Evolutionary conservation across 2,329 filamentous ascomycete species (phyloP).

Genomic region (Bipolaris oryzae): DNA sequence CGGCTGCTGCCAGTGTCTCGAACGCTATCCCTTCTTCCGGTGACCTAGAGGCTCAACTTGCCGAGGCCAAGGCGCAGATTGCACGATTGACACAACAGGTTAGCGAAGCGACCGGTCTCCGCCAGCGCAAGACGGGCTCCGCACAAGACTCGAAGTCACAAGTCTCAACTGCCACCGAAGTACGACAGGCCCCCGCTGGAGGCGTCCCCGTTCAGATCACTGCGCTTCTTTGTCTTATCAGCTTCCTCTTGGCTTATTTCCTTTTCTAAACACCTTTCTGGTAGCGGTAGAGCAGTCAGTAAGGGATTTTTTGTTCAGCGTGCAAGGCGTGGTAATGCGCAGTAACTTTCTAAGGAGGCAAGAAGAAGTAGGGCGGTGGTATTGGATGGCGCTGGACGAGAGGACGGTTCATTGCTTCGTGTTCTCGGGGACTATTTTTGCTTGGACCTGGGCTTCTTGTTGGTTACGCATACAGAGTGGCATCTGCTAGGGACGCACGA

Average conservation of each 20-base stretch:
- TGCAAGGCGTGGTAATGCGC: conserved; percentile 27
- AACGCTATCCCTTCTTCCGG: conserved; percentile 58
- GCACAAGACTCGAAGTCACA: conserved; percentile 58
- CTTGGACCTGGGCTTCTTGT: conserved; percentile 23
- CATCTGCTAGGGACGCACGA: conserved; percentile 17
- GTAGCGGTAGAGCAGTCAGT: conserved; percentile 27
- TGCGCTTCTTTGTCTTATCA: conserved; percentile 81
- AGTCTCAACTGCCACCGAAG: conserved; percentile 58
- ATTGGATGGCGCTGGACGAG: conserved; percentile 6
- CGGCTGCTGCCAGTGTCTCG: conserved; percentile 58
- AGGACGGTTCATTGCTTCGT: conserved; percentile 24
- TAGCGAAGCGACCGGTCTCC: conserved; percentile 64
- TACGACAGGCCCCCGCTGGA: conserved; percentile 62
- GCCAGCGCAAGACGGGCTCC: conserved; percentile 75
- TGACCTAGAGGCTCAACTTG: conserved; percentile 74
- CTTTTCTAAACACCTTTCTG: conserved; percentile 73
- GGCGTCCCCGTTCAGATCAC: conserved; percentile 88
- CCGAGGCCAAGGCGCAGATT: conserved; percentile 76
- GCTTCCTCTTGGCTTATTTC: conserved; percentile 93
- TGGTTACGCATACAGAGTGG: conserved; percentile 33
- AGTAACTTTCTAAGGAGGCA: conserved; percentile 13
- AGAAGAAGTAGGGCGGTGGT: conserved; percentile 9
- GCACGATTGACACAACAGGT: conserved; percentile 67
- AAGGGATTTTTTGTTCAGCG: conserved; percentile 3
- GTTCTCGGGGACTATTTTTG: conserved; percentile 29